Base-by-base conservation (phyloP, 768 basidiomycete genomes). In the Cyclocybe cylindracea region DNA sequence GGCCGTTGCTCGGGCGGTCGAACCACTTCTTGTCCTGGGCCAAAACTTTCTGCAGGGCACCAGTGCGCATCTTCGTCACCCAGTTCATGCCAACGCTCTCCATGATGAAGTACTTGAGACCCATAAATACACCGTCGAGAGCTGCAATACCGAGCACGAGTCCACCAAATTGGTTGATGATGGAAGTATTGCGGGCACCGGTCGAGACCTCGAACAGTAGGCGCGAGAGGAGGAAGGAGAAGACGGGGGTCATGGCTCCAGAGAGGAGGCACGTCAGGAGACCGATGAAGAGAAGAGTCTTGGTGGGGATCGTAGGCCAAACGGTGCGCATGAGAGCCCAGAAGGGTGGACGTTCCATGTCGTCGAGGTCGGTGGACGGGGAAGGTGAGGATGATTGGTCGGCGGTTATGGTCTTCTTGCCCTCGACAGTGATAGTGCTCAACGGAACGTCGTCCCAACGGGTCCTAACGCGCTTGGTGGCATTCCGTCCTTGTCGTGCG, bases 181-280 rank as follows among this genome's bases (percentile, higher is more conserved):
- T 65, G 9, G 71, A 63, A 1, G 79, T 60, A 52, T 92, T 76
- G 18, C 84, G 74, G 1, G 87, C 91, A 46, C 87, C 85, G 59
- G 75, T 78, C 35, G 88, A 87, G 10, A 91, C 84, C 55, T 89
- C 79, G 65, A 82, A 87, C 49, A 96, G 78, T 10, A 98, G 80
- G 7, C 78, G 79, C 7, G 93, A 90, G 60, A 97, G 85, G 56
- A 94, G 79, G 75, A 79, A 92, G 1, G 96, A 94, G 78, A 98
- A 99, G 40, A 98, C 52, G 2, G 97, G 96, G 0, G 94, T 97
- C 76, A 89, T 84, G 3, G 89, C 80, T 16, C 97, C 96, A 58
- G 84, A 88, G 47, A 81, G 67, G 38, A 93, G 56, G 51, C 87
- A 86, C n/a, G 81, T 62, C 50, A 84, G 2, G 19, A 96, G 73